These are phyloP conservation scores for Phytophthora lateralis DNA, from an alignment of 352 stramenopile species.

Conservation along the genomic window DNA sequence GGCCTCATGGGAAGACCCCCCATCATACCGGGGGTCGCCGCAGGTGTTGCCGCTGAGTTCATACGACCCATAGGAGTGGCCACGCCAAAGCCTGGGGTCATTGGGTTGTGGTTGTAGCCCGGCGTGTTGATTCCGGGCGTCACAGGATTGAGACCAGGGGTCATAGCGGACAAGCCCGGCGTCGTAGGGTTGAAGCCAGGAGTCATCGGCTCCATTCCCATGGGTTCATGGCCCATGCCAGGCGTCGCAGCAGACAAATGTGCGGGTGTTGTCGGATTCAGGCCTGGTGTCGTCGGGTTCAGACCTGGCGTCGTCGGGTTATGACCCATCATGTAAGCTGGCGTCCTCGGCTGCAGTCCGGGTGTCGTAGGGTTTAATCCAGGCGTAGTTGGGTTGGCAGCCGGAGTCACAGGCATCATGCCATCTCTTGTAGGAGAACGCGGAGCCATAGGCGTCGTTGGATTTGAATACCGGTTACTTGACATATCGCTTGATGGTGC, in stretches of 20 bases:
- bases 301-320: conserved; percentile 82
- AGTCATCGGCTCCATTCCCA: conserved; percentile 88
- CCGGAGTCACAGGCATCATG: conserved; percentile 73
- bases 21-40: conserved; percentile 79
- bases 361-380: conserved; percentile 85
- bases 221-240: conserved; percentile 68
- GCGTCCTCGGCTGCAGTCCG: conserved; percentile 74
- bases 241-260: conserved; percentile 76
- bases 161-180: conserved; percentile 79
- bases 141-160: conserved; percentile 78
- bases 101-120: conserved; percentile 87
- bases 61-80: conserved; percentile 81
- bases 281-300: conserved; percentile 78
- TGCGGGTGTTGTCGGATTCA: conserved; percentile 77
- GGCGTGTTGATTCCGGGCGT: conserved; percentile 84
- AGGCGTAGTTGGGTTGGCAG: conserved; percentile 74
- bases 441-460: conserved; percentile 58
- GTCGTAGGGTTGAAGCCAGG: conserved; percentile 89
- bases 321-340: conserved; percentile 79
- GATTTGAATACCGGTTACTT: conserved; percentile 56
- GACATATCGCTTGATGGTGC: conserved; percentile 69
- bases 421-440: conserved; percentile 67
- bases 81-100: conserved; percentile 85
- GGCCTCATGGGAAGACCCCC: conserved; percentile 76
- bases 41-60: conserved; percentile 66